Evolutionary conservation across 257 asterid genomes (phyloP).

Genomic region (Datura wrightii): DNA sequence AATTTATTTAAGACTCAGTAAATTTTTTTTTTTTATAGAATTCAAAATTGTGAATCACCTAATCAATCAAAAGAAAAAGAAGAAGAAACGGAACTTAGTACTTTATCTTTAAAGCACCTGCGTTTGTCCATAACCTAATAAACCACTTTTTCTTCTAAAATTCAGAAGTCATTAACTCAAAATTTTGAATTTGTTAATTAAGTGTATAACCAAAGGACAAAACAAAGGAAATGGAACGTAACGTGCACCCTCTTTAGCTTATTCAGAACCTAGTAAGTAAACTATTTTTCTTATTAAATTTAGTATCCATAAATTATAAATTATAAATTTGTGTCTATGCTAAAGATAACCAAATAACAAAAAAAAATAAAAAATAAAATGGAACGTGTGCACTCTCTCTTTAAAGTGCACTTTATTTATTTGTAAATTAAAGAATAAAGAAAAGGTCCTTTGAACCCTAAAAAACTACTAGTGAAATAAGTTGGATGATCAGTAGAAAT

Average conservation of each 20-base stretch:
- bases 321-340: no score
- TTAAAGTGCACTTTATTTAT: background rate
- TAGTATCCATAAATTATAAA: no score
- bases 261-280: no score
- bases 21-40: no score
- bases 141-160: no score
- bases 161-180: background rate
- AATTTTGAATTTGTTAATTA: no score
- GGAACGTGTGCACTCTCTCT: background rate
- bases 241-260: background rate
- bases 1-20: background rate
- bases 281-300: no score
- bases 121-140: background rate
- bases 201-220: background rate
- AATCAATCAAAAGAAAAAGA: background rate
- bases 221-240: background rate
- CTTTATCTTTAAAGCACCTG: background rate
- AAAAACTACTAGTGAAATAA: background rate
- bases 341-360: no score
- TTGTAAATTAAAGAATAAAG: background rate
- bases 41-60: background rate
- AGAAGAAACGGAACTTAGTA: background rate
- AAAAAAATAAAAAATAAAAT: background rate
- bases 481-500: background rate
- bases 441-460: background rate